phyloP scores from a whole-genome alignment of 192 early-diverging fungal genomes.

The Haplosporangium gracile region DNA sequence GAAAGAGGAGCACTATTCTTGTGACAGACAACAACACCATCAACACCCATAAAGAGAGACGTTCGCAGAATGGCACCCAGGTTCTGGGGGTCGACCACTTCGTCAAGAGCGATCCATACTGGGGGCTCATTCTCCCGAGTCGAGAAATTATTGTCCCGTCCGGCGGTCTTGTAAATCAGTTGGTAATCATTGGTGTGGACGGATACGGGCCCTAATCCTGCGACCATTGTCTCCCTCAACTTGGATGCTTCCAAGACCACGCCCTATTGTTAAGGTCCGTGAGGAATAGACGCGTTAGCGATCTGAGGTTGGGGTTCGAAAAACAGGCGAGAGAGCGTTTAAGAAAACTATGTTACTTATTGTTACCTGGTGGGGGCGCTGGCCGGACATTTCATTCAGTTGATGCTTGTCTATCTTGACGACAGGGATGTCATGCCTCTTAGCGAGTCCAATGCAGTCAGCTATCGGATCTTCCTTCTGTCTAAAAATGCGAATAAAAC shows the following conservation, averaged over 20 bases:
- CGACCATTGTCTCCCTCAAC: constrained; percentile 14
- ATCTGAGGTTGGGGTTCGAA: not conserved
- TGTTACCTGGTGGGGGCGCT: constrained; percentile 67
- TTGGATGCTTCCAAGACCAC: constrained; percentile 63
- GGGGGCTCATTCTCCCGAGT: constrained; percentile 32
- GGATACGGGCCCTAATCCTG: constrained; percentile 22
- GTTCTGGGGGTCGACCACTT: constrained; percentile 75
- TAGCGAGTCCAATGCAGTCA: constrained; percentile 33
- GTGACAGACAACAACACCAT: constrained; percentile 72
- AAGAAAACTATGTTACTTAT: not conserved
- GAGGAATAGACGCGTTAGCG: not conserved
- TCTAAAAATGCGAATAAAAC: not conserved
- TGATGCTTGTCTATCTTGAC: constrained; percentile 55
- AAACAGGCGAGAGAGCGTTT: not conserved
- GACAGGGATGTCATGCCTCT: constrained; percentile 22
- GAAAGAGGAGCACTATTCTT: constrained; percentile 73
- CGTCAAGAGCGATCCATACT: constrained; percentile 68
- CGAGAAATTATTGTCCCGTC: not conserved
- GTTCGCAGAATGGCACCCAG: constrained; percentile 78
- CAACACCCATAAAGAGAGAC: constrained; percentile 73
- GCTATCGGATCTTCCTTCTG: constrained; percentile 25
- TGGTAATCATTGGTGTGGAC: not conserved
- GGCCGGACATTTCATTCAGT: constrained; percentile 60
- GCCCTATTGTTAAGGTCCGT: constrained; percentile 43
- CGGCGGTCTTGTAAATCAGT: not conserved